Conservation (phyloP, 768 basidiomycete species). For the Leccinum olivaceopallidum region DNA sequence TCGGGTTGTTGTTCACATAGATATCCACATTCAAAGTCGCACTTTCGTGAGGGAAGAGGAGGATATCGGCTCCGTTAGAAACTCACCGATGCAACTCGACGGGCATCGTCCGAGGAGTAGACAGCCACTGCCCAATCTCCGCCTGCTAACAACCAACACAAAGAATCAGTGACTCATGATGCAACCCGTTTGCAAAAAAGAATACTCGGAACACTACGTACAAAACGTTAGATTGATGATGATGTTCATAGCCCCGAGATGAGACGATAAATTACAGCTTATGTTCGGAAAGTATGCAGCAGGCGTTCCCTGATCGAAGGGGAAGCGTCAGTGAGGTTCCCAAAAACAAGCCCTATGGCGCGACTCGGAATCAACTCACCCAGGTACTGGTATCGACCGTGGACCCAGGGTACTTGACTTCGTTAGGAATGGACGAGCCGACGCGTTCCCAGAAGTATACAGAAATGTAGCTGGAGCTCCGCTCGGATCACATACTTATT, state of each 20-base stretch:
- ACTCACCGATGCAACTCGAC: conserved; percentile 28
- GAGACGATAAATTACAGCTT: conserved; percentile 14
- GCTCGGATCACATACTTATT: conserved; percentile 37
- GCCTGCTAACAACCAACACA: conserved; percentile 12
- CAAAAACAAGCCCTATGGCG: not conserved
- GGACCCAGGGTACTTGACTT: conserved; percentile 21
- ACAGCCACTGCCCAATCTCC: conserved; percentile 32
- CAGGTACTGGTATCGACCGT: no score
- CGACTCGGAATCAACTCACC: not conserved
- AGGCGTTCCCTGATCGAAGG: conserved; percentile 14
- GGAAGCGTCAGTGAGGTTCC: not conserved
- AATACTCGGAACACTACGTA: conserved; percentile 3
- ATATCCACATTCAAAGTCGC: conserved; percentile 28
- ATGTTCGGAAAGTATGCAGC: conserved; percentile 17
- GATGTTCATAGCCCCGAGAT: conserved; percentile 22
- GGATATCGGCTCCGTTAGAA: not conserved
- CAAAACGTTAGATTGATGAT: conserved; percentile 24
- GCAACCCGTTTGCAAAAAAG: not conserved
- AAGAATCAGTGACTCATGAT: not conserved
- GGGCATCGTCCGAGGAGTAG: conserved; percentile 26
- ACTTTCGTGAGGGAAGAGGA: not conserved
- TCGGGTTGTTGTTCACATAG: conserved; percentile 35
- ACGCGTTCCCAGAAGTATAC: conserved; percentile 44
- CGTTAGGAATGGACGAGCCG: conserved; percentile 35
- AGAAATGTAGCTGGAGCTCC: conserved; percentile 31